These are phyloP conservation scores for Leptographium radiaticola DNA, from an alignment of 2,329 filamentous ascomycete species.

Conservation along the genomic window DNA sequence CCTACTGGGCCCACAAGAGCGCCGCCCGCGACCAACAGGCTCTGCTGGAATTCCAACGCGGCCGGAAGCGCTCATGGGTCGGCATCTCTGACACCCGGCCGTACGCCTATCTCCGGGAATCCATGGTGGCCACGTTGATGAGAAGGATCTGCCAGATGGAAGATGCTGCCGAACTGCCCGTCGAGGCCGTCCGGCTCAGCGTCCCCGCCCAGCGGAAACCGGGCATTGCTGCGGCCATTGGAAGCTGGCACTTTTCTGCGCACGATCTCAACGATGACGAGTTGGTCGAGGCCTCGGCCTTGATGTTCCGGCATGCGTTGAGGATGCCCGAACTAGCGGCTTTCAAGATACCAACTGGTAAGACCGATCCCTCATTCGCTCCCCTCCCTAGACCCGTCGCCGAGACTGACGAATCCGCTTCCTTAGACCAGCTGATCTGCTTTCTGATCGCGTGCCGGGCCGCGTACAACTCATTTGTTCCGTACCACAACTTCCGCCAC, in stretches of 20 bases:
- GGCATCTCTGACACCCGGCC: slow-evolving; percentile 75
- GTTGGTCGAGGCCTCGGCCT: slow-evolving; percentile 67
- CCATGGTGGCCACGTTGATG: slow-evolving; percentile 88
- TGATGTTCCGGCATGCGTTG: slow-evolving; percentile 85
- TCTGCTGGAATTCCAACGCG: slow-evolving; percentile 57
- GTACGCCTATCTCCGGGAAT: slow-evolving; percentile 79
- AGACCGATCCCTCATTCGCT: slow-evolving; percentile 17
- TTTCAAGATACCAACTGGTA: slow-evolving; percentile 70
- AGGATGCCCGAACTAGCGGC: slow-evolving; percentile 65
- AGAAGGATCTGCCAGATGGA: slow-evolving; percentile 62
- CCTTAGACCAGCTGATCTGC: slow-evolving; percentile 60
- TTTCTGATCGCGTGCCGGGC: slow-evolving; percentile 81
- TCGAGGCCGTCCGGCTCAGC: slow-evolving; percentile 52
- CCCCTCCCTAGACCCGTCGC: background rate
- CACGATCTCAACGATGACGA: slow-evolving; percentile 87
- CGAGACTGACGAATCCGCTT: background rate
- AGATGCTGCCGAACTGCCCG: slow-evolving; percentile 48
- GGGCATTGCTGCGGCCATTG: slow-evolving; percentile 55
- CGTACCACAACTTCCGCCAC: slow-evolving; percentile 97
- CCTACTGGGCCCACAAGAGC: slow-evolving; percentile 69
- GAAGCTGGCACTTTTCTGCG: slow-evolving; percentile 77
- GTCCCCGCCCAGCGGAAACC: slow-evolving; percentile 53
- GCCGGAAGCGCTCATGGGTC: slow-evolving; percentile 83
- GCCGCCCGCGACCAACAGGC: slow-evolving; percentile 60
- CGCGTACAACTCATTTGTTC: slow-evolving; percentile 93